phyloP scores from a whole-genome alignment of 495 filamentous ascomycete genomes.

The Penicillium taxi region DNA sequence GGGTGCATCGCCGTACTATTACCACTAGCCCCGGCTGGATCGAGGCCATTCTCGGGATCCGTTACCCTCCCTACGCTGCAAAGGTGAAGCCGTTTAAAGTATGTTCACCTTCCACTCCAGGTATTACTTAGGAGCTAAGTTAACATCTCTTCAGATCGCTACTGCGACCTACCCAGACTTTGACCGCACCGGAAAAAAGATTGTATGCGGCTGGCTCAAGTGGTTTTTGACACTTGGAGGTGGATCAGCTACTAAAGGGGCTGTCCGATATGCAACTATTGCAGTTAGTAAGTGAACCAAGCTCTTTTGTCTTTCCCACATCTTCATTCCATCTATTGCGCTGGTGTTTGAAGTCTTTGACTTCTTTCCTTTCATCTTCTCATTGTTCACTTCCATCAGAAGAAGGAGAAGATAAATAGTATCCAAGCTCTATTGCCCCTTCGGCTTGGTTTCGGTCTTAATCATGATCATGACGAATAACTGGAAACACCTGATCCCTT shows the following conservation, averaged over 20 bases:
- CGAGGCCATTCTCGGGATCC: slow-evolving; percentile 61
- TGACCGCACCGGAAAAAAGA: slow-evolving; percentile 62
- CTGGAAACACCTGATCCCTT: not conserved
- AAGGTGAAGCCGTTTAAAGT: slow-evolving; percentile 53
- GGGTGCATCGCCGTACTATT: slow-evolving; percentile 69
- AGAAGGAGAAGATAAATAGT: slow-evolving; percentile 9
- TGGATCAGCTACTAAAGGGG: slow-evolving; percentile 32
- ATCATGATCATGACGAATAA: not conserved
- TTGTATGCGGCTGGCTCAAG: slow-evolving; percentile 41
- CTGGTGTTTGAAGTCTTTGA: slow-evolving; percentile 2
- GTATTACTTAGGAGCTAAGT: too few species aligned
- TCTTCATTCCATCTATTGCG: not conserved
- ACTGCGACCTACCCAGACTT: too few species aligned
- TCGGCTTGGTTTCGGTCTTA: too few species aligned
- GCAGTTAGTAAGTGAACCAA: slow-evolving; percentile 38
- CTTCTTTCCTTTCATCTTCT: slow-evolving; percentile 3
- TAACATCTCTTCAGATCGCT: too few species aligned
- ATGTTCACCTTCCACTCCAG: too few species aligned
- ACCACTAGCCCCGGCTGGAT: slow-evolving; percentile 74
- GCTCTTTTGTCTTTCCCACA: slow-evolving; percentile 4
- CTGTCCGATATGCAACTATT: slow-evolving; percentile 32
- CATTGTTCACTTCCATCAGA: slow-evolving; percentile 5
- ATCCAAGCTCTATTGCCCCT: not conserved
- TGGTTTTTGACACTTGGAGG: slow-evolving; percentile 41
- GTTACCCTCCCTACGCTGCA: slow-evolving; percentile 72